A percentile compares a stretch with the other conserved stretches of the same genome.
phyloP scores from a whole-genome alignment of 495 filamentous ascomycete species.

The Cryomyces minteri region DNA sequence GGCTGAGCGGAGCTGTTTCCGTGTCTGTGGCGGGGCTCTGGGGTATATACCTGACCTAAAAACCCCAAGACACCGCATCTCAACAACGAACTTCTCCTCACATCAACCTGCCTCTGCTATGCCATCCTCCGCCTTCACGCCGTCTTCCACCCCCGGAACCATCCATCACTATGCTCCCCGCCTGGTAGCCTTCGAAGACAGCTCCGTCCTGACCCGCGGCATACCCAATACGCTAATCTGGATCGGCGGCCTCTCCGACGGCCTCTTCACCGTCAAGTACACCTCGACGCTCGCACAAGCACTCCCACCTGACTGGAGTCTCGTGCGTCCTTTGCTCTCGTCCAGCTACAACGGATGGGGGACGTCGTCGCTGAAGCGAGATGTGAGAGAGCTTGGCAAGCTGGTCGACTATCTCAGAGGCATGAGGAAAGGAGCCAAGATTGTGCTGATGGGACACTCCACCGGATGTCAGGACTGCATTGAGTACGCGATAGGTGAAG shows the following conservation, averaged over 20 bases:
- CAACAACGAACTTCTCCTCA: too few species aligned
- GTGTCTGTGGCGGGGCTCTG: too few species aligned
- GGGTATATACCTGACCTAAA: too few species aligned
- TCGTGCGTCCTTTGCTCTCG: conserved; percentile 42
- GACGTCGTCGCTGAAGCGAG: conserved; percentile 41
- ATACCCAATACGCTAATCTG: conserved; percentile 53
- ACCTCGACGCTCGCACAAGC: conserved; percentile 29
- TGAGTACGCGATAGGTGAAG: conserved; percentile 37
- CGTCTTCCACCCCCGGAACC: neutral
- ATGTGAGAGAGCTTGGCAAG: conserved; percentile 53
- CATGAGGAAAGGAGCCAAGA: conserved; percentile 26
- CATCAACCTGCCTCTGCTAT: too few species aligned
- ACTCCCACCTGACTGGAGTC: conserved; percentile 42
- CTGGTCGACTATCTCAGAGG: conserved; percentile 51
- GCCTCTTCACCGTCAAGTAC: conserved; percentile 50
- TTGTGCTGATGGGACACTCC: conserved; percentile 81
- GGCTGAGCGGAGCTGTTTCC: too few species aligned
- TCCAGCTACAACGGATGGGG: conserved; percentile 62
- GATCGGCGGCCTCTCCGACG: conserved; percentile 70
- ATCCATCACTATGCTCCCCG: neutral
- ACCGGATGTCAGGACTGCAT: conserved; percentile 80
- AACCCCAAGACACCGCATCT: too few species aligned
- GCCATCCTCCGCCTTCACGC: neutral
- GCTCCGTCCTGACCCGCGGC: neutral
- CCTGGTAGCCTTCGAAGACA: neutral